Evolutionary conservation across 1,284 basidiomycete species (phyloP), one percentile per base, ranked within the genome.

Genomic region (Chalciporus sp.): DNA sequence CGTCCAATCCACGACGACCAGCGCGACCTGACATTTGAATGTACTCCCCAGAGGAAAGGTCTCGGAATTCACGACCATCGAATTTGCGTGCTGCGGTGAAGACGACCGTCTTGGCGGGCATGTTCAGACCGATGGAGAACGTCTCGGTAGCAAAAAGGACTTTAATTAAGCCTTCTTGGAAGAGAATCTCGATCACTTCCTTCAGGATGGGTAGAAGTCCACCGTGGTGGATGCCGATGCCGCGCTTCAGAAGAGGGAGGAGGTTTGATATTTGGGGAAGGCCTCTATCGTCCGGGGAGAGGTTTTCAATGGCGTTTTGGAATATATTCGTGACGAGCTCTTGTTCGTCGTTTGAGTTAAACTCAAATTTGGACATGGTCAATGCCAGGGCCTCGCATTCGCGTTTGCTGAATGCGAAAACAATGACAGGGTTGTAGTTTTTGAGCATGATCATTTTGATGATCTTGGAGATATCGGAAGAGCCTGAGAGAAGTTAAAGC

Each of bases 21-120:
- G 97, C 97, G 61, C 97, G 92, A 52, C 97, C 97, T 1, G 95
- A 96, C 97, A 99, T 99, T 70, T 98, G 95, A 63, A 97, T 95
- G 72, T 98, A 98, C 78, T 98, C 95, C 57, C 94, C 90, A 2
- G 84, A 88, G 0, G 86, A 91, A 42, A 99, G 78, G 68, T 95
- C 93, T 35, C 97, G 83, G 76, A 98, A 97, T 65, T 97, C 94
- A 50, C 85, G 87, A 5, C 97, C 97, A 70, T 99, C 97, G 67
- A 95, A 99, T 74, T 98, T 99, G 61, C 94, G 86, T 8, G 95
- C 91, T 2, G 90, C 84, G 1, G 95, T 98, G 79, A 99, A 98
- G 20, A 99, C 96, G 51, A 99, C 97, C 7, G 97, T 99, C 78
- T 98, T 98, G 33, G 97, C 97, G 11, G 97, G 97, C 97, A 99